These are phyloP conservation scores for Solanum etuberosum DNA, from an alignment of 257 asterid genomes.

Conservation along the genomic window DNA sequence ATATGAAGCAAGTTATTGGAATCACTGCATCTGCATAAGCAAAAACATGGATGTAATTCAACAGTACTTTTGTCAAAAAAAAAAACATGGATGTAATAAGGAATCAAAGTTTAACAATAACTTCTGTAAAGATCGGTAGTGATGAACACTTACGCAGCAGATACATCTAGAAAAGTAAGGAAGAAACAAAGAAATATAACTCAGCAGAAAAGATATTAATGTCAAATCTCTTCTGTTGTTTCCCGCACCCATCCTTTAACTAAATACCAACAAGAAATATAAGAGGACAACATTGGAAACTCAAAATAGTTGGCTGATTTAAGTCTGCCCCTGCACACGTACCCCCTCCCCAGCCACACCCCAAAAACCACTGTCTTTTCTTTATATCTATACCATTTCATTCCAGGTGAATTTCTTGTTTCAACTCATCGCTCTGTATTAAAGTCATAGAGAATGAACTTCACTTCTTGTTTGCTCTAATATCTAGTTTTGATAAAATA, in stretches of 20 bases:
- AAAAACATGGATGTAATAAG: not conserved
- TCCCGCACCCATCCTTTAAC: not conserved
- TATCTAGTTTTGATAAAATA: not conserved
- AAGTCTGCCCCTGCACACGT: not conserved
- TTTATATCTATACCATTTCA: not conserved
- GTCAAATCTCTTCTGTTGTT: not conserved
- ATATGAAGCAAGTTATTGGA: slow-evolving; percentile 89
- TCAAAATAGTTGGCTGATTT: not conserved
- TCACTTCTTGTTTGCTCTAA: not conserved
- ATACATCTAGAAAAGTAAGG: not conserved
- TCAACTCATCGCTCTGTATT: not conserved
- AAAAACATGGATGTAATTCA: not conserved
- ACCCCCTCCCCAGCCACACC: not conserved
- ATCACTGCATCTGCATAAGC: slow-evolving; percentile 78
- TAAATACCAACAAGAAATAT: not conserved
- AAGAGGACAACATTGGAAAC: not conserved
- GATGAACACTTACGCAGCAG: not conserved
- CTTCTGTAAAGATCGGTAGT: not conserved
- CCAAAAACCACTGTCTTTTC: not conserved
- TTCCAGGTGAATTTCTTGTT: not conserved
- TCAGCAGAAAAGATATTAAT: not conserved
- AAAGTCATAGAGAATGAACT: not conserved
- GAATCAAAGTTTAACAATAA: not conserved
- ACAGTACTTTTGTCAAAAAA: not conserved
- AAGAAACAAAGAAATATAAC: not conserved